Base-by-base conservation (phyloP, 2,329 filamentous ascomycete genomes). In the Arthroderma sp. region DNA sequence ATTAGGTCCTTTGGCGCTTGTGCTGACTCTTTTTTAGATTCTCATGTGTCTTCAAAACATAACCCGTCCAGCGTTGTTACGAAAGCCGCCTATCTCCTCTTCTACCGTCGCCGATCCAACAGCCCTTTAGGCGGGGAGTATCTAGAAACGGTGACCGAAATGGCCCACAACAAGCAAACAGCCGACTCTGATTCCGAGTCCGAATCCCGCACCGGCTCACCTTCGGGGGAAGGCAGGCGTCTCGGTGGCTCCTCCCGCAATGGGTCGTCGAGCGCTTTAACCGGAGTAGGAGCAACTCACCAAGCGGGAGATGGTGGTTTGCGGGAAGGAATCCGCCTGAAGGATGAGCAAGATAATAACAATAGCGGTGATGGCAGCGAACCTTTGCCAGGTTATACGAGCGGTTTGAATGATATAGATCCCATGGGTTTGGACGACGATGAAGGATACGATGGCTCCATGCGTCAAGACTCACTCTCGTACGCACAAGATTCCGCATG, bases 251-350 rank as follows among this genome's bases (percentile, higher is more conserved):
- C 78, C 78, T 89, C 81, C 80, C 81, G 71, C 73, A 80, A 70
- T 89, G 85, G 85, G 77, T 89, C 80, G 81, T 85, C 84, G 85
- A 86, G 82, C 83, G 82, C 77, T 77, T 85, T 75, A 74, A 74
- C 64, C 75, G 79, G 72, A 85, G 80, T 72, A 75, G 83, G 66
- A 85, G 82, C 72, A 80, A 77, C 65, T 83, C 80, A 64, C 78
- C 80, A 60, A 72, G 73, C 61, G 68, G 75, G 63, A 73, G 74
- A 66, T 72, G 74, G 60, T 79, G 75, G 75, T 74, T 74, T 66
- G 65, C 69, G 59, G 59, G 57, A 52, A 57, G 59, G 55, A 61
- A 57, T 53, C 50, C 60, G 51, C 55, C 47, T 53, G 59, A 59
- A 52, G 59, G 62, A 55, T 44, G 49, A 52, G 41, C 50, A 55